phyloP scores from a whole-genome alignment of 179 eudicot genomes.

The Camellia oleifera region DNA sequence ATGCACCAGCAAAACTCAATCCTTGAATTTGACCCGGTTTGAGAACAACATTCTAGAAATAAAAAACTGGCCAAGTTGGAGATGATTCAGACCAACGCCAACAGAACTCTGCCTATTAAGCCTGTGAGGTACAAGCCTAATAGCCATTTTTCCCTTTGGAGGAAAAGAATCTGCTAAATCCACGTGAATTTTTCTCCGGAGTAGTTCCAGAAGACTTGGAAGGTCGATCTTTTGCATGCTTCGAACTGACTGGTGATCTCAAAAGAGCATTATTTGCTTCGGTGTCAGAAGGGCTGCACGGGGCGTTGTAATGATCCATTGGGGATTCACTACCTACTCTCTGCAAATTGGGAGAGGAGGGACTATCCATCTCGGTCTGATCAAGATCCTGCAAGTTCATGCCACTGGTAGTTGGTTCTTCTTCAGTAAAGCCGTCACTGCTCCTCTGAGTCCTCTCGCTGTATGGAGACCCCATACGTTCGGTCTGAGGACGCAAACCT shows the following conservation, averaged over 20 bases:
- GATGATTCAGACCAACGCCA: neutral
- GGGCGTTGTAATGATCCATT: constrained; percentile 35
- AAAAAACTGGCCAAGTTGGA: constrained; percentile 1
- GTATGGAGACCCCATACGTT: constrained; percentile 43
- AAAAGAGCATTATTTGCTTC: constrained; percentile 39
- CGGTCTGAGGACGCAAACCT: constrained; percentile 63
- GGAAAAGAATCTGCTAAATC: constrained; percentile 82
- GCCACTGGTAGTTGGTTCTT: constrained; percentile 56
- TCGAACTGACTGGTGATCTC: constrained; percentile 55
- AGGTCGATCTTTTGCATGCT: constrained; percentile 50
- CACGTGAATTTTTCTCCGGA: constrained; percentile 83
- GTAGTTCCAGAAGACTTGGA: constrained; percentile 78
- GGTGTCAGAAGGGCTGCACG: constrained; percentile 50
- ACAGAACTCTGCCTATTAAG: neutral
- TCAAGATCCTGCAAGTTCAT: constrained; percentile 42
- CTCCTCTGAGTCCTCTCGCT: constrained; percentile 38
- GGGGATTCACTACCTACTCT: constrained; percentile 62
- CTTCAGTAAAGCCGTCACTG: constrained; percentile 33
- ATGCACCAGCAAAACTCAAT: neutral
- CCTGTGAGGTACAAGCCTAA: constrained; percentile 14
- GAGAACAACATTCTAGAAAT: neutral
- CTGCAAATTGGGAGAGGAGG: constrained; percentile 39
- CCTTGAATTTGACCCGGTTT: constrained; percentile 1
- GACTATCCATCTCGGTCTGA: constrained; percentile 41
- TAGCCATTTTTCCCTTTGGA: constrained; percentile 49